A percentile compares a stretch with the other conserved stretches of the same genome.
Conservation (phyloP, 768 basidiomycete genomes). For the Filobasidium wieringae region DNA sequence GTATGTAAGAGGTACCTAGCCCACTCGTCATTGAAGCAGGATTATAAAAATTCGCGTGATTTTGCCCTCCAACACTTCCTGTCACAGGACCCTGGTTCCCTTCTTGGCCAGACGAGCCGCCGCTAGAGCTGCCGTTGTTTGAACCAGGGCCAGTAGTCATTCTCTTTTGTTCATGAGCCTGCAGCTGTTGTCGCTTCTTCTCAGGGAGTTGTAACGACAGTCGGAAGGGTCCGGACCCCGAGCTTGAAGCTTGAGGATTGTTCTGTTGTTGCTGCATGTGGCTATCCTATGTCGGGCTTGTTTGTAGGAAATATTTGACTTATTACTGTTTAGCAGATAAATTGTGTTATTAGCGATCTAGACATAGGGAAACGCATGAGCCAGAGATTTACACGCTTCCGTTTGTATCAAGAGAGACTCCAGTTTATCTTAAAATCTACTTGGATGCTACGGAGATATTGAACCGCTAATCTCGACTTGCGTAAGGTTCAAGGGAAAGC, state of each 20-base stretch:
- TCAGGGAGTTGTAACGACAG: slow-evolving; percentile 8
- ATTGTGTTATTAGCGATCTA: too few species aligned
- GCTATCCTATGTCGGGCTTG: too few species aligned
- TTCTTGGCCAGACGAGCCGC: neutral
- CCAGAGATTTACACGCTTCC: too few species aligned
- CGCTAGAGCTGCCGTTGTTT: neutral
- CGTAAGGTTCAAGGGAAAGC: too few species aligned
- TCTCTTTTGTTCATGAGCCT: slow-evolving; percentile 8
- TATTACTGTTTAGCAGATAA: too few species aligned
- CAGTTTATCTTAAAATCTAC: too few species aligned
- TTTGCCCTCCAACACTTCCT: too few species aligned
- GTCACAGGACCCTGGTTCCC: neutral
- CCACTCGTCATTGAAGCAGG: neutral
- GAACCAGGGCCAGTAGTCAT: neutral
- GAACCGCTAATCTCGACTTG: too few species aligned
- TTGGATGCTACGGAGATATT: too few species aligned
- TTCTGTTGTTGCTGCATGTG: neutral
- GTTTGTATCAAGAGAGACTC: too few species aligned
- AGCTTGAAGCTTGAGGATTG: neutral
- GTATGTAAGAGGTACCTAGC: neutral
- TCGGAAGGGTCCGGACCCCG: neutral
- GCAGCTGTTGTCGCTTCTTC: slow-evolving; percentile 8
- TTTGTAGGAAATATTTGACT: too few species aligned
- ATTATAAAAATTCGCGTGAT: neutral
- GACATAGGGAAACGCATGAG: too few species aligned